Evolutionary conservation across 352 stramenopile species (phyloP).

Genomic region (Pythium coloratum): DNA sequence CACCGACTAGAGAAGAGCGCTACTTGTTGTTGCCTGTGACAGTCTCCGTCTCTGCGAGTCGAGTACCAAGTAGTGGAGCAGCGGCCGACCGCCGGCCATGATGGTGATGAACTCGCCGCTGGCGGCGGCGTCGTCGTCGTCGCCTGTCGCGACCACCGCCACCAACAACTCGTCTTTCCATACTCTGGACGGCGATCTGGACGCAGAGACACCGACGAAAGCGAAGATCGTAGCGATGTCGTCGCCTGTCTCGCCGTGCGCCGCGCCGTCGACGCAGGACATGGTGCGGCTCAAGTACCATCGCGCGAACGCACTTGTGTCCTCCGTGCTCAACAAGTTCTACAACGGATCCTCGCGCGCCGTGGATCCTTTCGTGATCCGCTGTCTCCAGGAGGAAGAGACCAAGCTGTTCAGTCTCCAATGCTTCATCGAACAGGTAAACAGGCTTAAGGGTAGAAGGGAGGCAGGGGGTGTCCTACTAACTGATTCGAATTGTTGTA

Average conservation of each 20-base stretch:
- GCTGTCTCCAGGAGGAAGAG: constrained; percentile 53
- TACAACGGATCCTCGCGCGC: constrained; percentile 67
- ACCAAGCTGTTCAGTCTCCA: constrained; percentile 61
- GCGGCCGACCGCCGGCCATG: constrained; percentile 3
- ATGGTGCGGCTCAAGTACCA: constrained; percentile 38
- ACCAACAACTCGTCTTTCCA: not conserved
- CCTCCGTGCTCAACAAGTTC: constrained; percentile 70
- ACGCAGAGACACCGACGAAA: not conserved
- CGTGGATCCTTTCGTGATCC: constrained; percentile 68
- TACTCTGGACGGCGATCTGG: not conserved
- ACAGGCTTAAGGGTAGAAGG: too few species aligned
- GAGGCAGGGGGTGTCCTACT: not conserved
- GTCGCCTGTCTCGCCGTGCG: not conserved
- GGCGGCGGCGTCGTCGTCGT: constrained; percentile 2
- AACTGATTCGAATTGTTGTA: constrained; percentile 4
- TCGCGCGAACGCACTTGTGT: constrained; percentile 52
- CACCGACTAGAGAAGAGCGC: not conserved
- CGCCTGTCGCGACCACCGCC: not conserved
- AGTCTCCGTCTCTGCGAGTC: not conserved
- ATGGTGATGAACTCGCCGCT: constrained; percentile 17
- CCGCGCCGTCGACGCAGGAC: not conserved
- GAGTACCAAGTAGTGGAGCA: not conserved
- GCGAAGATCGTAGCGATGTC: not conserved
- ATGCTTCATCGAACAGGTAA: constrained; percentile 73
- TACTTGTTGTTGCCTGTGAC: not conserved